A percentile compares a stretch with the other conserved stretches of the same genome.
Evolutionary conservation across 192 early-diverging fungal genomes (phyloP).

Genomic region (Entomortierella lignicola): DNA sequence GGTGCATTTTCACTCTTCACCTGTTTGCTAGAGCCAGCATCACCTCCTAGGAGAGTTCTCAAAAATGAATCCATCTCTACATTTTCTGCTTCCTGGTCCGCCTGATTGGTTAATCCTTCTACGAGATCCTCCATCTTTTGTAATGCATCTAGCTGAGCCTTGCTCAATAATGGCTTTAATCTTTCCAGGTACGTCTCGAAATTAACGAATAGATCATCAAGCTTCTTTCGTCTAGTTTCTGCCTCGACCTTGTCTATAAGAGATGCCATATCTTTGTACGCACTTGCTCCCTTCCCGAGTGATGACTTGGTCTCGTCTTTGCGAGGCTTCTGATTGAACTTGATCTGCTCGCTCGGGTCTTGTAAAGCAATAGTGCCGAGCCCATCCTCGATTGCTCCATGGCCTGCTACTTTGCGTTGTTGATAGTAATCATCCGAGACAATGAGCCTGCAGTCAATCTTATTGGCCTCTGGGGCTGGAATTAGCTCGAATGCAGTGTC

Average conservation of each 20-base stretch:
- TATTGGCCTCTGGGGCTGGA: slow-evolving; percentile 57
- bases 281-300: not conserved
- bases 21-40: too few species aligned
- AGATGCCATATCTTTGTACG: slow-evolving; percentile 1
- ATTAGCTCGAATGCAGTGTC: slow-evolving; percentile 64
- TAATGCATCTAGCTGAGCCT: not conserved
- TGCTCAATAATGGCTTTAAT: slow-evolving; percentile 14
- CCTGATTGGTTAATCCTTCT: not conserved
- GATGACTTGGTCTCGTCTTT: not conserved
- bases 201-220: not conserved
- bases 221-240: not conserved
- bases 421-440: slow-evolving; percentile 66
- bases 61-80: slow-evolving; percentile 2
- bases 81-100: not conserved
- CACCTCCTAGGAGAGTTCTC: not conserved
- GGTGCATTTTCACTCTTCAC: not conserved
- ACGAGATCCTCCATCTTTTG: not conserved
- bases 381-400: slow-evolving; percentile 20
- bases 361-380: not conserved
- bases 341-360: not conserved
- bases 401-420: slow-evolving; percentile 10
- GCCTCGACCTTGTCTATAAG: slow-evolving; percentile 5
- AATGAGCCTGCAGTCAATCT: slow-evolving; percentile 73
- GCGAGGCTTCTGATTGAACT: slow-evolving; percentile 4
- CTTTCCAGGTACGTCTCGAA: not conserved